These are phyloP conservation scores for Zarea fungicola DNA, from an alignment of 2,329 filamentous ascomycete genomes.

Conservation along the genomic window DNA sequence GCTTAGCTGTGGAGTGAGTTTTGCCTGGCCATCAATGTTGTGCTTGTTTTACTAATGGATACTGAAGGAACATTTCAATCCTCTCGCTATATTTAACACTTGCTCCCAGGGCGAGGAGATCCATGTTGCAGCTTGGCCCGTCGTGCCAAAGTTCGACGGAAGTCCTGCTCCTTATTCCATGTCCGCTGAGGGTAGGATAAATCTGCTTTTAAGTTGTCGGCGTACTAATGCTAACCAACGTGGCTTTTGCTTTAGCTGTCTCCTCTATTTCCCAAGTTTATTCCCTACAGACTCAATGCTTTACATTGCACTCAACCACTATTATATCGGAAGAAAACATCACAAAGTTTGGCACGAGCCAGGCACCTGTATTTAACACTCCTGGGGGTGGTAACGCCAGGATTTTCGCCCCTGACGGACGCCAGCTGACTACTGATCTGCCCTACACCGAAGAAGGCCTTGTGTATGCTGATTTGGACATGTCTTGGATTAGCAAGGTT, in stretches of 20 bases:
- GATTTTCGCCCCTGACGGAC: neutral
- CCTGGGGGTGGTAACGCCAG: neutral
- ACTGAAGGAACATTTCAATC: too few species aligned
- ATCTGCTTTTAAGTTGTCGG: neutral
- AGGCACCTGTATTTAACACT: neutral
- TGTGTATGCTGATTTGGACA: slow-evolving; percentile 45
- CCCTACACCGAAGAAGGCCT: slow-evolving; percentile 35
- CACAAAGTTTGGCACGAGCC: neutral
- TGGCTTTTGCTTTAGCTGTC: too few species aligned
- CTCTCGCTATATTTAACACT: too few species aligned
- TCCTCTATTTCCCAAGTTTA: neutral
- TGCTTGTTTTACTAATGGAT: too few species aligned
- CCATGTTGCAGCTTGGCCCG: too few species aligned
- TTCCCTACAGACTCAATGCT: neutral
- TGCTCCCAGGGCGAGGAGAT: too few species aligned
- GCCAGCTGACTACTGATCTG: neutral
- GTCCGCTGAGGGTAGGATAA: neutral
- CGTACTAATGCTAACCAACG: too few species aligned
- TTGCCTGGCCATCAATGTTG: too few species aligned
- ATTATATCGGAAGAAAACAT: neutral
- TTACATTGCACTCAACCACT: neutral
- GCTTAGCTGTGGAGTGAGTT: too few species aligned
- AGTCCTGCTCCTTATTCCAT: too few species aligned
- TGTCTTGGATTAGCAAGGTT: slow-evolving; percentile 36
- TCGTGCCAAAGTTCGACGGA: too few species aligned